These are phyloP conservation scores for Phytopythium cucurbitacearum DNA, from an alignment of 352 stramenopile genomes.

Conservation along the genomic window DNA sequence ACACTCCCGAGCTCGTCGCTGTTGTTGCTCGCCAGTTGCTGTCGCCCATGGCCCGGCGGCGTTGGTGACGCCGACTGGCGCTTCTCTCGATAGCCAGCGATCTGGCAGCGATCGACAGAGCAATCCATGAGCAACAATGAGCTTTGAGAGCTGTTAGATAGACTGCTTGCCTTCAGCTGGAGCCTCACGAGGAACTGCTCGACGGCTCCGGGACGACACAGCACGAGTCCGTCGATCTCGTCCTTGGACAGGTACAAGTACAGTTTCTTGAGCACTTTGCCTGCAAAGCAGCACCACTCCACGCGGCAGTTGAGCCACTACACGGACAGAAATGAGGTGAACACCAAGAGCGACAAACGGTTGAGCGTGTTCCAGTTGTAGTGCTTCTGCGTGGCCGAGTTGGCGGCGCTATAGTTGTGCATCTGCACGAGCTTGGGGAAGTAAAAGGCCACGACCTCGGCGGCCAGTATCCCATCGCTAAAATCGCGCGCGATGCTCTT, in stretches of 20 bases:
- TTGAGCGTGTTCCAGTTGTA: slow-evolving; percentile 97
- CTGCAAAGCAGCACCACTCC: slow-evolving; percentile 20
- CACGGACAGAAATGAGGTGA: slow-evolving; percentile 2
- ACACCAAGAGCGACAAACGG: slow-evolving; percentile 15
- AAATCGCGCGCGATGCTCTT: slow-evolving; percentile 95
- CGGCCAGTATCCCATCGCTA: slow-evolving; percentile 89
- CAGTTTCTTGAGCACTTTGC: slow-evolving; percentile 85
- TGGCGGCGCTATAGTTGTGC: slow-evolving; percentile 95
- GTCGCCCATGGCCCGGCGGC: slow-evolving; percentile 10
- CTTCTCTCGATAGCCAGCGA: slow-evolving; percentile 73
- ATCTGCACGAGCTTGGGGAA: slow-evolving; percentile 95
- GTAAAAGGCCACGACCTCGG: slow-evolving; percentile 93
- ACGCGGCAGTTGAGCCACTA: slow-evolving; percentile 5
- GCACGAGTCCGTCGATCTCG: slow-evolving; percentile 90
- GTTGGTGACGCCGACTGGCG: slow-evolving; percentile 24
- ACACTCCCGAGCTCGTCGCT: slow-evolving; percentile 34
- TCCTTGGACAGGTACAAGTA: slow-evolving; percentile 78
- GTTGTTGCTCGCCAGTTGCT: slow-evolving; percentile 15
- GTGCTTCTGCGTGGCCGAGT: slow-evolving; percentile 91
- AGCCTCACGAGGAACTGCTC: slow-evolving; percentile 90
- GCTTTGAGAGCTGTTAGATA: too few relatives aligned
- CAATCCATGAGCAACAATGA: background rate
- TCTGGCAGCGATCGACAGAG: slow-evolving; percentile 35
- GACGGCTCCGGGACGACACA: slow-evolving; percentile 85
- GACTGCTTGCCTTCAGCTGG: slow-evolving; percentile 78